Base-by-base conservation (phyloP, 2,329 filamentous ascomycete species). In the Apiospora sp. region DNA sequence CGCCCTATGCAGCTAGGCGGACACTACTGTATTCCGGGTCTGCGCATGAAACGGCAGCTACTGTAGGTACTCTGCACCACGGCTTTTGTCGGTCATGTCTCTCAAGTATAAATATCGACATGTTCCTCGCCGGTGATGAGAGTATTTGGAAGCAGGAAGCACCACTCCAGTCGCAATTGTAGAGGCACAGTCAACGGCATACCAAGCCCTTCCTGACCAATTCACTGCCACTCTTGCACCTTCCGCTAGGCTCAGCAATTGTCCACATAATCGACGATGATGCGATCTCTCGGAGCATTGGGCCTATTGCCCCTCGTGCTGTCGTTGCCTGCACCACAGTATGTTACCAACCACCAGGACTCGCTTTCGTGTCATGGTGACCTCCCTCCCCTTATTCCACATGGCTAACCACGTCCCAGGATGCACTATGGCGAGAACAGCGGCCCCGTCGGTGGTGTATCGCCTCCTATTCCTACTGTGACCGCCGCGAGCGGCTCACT, bases 361-460 rank as follows among this genome's bases (percentile, higher is more conserved):
- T 48, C 30, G 14, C 22, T n/a, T 37, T 13, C 34, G n/a, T 12
- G 30, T 22, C 16, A 12, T 16, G 37, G 16, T 19, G 6, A 3
- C 27, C 8, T 16, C 7, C 16, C 16, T 12, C 46, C 22, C 19
- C 10, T 6, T 37, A 3, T 12, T 27, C 8, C 19, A 1, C 19
- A 37, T 13, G 10, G n/a, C 34, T 61, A n/a, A 30, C 37, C 34
- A 30, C 34, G 7, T 4, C 54, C 27, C 43, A 84, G 82, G 71
- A 83, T 85, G 76, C 81, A 80, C 46, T 84, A 85, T 71, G 85
- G 81, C 7, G 83, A 85, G 71, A 86, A 86, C 72, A 78, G 76
- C 1, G 84, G 84, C 2, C 77, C 82, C 1, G 83, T 86, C 8
- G 85, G 78, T 12, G 86, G 84, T 14, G 78, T 86, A 2, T 76